A percentile compares a stretch with the other conserved stretches of the same genome.
Conservation (phyloP, 2,329 filamentous ascomycete species). For the Hypoxylon sp. region DNA sequence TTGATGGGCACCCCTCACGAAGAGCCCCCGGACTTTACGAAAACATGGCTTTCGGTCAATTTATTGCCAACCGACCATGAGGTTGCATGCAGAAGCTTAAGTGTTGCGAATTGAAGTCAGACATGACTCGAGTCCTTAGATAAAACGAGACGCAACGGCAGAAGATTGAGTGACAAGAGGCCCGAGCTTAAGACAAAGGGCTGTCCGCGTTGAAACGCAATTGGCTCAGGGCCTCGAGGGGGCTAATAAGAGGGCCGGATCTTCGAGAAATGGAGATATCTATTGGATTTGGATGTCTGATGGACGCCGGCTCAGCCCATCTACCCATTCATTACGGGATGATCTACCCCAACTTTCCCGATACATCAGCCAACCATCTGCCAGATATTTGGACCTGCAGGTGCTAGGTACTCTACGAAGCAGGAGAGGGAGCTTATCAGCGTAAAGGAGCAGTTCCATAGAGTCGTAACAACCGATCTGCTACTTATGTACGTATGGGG, state of each 20-base stretch:
- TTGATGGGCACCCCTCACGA: constrained; percentile 32
- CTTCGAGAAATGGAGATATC: constrained; percentile 10
- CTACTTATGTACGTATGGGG: constrained; percentile 24
- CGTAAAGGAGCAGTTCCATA: constrained; percentile 17
- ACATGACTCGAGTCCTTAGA: constrained; percentile 22
- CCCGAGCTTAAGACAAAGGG: constrained; percentile 17
- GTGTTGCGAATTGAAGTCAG: constrained; percentile 28
- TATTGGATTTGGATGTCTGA: constrained; percentile 16
- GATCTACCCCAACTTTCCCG: constrained; percentile 33
- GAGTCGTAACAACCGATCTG: constrained; percentile 22
- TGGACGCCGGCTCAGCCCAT: constrained; percentile 20
- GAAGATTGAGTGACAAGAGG: constrained; percentile 10
- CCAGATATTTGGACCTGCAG: constrained; percentile 33
- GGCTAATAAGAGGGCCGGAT: constrained; percentile 6
- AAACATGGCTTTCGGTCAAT: constrained; percentile 31
- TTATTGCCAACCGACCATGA: constrained; percentile 25
- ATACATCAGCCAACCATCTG: constrained; percentile 34
- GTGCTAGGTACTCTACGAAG: constrained; percentile 23
- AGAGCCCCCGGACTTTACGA: constrained; percentile 26
- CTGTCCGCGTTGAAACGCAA: constrained; percentile 10
- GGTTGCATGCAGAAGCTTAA: constrained; percentile 44
- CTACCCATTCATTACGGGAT: constrained; percentile 20
- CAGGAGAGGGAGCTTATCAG: constrained; percentile 28
- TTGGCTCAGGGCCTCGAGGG: constrained; percentile 2
- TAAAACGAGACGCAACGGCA: not conserved